phyloP scores from a whole-genome alignment of 2,329 filamentous ascomycete species.

The Pseudogymnoascus sp. region DNA sequence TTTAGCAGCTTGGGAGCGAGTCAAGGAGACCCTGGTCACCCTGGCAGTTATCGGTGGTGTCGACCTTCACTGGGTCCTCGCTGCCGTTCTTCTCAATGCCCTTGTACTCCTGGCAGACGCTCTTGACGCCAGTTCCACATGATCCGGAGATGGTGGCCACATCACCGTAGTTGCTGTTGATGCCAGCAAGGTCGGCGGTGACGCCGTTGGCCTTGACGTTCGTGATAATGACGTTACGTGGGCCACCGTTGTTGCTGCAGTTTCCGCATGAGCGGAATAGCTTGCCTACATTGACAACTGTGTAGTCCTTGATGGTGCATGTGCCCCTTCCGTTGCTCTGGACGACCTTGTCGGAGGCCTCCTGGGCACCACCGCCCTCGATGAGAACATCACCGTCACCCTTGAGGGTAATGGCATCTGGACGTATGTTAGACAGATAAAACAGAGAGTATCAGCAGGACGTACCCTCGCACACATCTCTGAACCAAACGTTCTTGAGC shows the following conservation, averaged over 20 bases:
- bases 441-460: not conserved
- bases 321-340: slow-evolving; percentile 31
- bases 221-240: slow-evolving; percentile 25
- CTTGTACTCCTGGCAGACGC: slow-evolving; percentile 21
- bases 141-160: slow-evolving; percentile 25
- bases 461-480: slow-evolving; percentile 19
- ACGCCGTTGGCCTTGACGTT: slow-evolving; percentile 28
- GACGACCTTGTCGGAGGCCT: slow-evolving; percentile 31
- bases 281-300: slow-evolving; percentile 35
- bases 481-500: slow-evolving; percentile 39
- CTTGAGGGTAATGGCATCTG: slow-evolving; percentile 33
- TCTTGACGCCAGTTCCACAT: slow-evolving; percentile 17
- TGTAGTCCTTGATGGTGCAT: slow-evolving; percentile 32
- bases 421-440: slow-evolving; percentile 27
- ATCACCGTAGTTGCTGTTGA: slow-evolving; percentile 36
- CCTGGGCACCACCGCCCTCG: slow-evolving; percentile 31
- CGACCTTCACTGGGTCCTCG: slow-evolving; percentile 13
- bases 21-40: slow-evolving; percentile 12
- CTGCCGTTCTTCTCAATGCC: slow-evolving; percentile 16
- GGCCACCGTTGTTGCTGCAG: slow-evolving; percentile 31
- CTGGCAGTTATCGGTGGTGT: slow-evolving; percentile 12
- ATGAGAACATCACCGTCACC: slow-evolving; percentile 28
- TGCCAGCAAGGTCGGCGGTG: slow-evolving; percentile 26
- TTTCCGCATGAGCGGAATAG: slow-evolving; percentile 42
- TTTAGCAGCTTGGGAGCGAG: slow-evolving; percentile 15